phyloP scores from a whole-genome alignment of 441 rosid genomes.

The Brassica balearica region DNA sequence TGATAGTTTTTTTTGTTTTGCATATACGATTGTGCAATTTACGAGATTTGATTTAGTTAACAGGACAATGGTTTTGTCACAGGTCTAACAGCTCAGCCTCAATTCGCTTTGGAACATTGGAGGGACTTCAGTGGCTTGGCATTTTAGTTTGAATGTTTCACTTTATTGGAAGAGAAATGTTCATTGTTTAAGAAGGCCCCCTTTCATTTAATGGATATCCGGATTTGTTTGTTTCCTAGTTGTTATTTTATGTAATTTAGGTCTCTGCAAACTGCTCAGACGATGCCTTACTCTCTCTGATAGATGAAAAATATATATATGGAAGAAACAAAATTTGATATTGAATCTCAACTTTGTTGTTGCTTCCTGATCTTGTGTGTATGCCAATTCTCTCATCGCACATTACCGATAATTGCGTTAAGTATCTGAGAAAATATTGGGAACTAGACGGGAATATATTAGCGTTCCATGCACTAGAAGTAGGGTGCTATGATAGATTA shows the following conservation, averaged over 20 bases:
- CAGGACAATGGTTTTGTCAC: background rate
- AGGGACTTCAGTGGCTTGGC: slow-evolving; percentile 30
- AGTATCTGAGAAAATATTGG: background rate
- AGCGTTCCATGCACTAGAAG: too few species aligned
- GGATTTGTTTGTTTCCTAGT: slow-evolving; percentile 17
- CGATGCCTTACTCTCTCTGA: slow-evolving; percentile 18
- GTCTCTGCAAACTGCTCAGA: slow-evolving; percentile 12
- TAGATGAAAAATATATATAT: slow-evolving; percentile 32
- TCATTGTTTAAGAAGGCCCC: slow-evolving; percentile 19
- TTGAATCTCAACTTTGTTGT: background rate
- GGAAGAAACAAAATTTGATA: background rate
- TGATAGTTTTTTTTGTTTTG: background rate
- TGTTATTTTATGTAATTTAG: slow-evolving; percentile 27
- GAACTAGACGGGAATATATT: too few species aligned
- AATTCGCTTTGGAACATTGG: slow-evolving; percentile 25
- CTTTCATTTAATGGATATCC: slow-evolving; percentile 30
- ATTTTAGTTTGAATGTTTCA: slow-evolving; percentile 20
- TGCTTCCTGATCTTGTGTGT: slow-evolving; percentile 19
- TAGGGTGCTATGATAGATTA: too few species aligned
- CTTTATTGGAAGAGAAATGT: slow-evolving; percentile 32
- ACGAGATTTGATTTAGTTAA: background rate
- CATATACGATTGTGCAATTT: background rate
- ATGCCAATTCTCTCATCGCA: slow-evolving; percentile 16
- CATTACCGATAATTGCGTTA: background rate
- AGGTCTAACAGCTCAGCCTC: slow-evolving; percentile 28